Evolutionary conservation across 441 rosid genomes (phyloP).

Genomic region (Gossypium davidsonii): DNA sequence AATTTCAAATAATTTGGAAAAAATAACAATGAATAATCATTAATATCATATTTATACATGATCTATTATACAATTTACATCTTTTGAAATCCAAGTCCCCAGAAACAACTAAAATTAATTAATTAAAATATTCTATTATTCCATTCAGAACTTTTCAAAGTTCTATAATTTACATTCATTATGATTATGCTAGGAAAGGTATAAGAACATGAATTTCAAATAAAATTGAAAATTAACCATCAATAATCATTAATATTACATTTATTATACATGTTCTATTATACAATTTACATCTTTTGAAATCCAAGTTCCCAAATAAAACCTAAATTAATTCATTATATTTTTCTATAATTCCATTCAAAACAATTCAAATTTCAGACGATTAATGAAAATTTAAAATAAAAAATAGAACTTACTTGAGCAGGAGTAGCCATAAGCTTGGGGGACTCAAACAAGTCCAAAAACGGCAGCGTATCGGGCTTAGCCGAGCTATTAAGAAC

Average conservation of each 20-base stretch:
- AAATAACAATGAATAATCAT: background rate
- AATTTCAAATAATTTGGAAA: background rate
- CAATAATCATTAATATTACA: background rate
- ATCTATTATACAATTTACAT: background rate
- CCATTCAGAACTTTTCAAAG: background rate
- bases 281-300: background rate
- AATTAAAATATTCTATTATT: background rate
- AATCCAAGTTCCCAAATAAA: background rate
- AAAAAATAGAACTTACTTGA: constrained; percentile 28
- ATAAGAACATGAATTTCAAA: background rate
- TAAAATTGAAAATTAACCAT: background rate
- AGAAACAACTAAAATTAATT: background rate
- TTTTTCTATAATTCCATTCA: background rate
- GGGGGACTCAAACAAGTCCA: constrained; percentile 70
- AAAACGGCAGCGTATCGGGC: constrained; percentile 52
- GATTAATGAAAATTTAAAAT: background rate
- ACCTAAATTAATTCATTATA: background rate
- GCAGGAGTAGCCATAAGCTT: constrained; percentile 77
- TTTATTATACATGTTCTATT: background rate
- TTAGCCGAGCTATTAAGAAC: constrained; percentile 40
- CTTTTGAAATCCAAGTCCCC: background rate
- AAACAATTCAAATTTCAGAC: background rate
- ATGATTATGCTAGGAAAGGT: background rate
- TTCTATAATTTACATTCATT: background rate
- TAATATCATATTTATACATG: background rate